Evolutionary conservation across 139 green algal genomes (phyloP), one percentile per base, ranked within the genome.

Genomic region (Marvania coccoides): DNA sequence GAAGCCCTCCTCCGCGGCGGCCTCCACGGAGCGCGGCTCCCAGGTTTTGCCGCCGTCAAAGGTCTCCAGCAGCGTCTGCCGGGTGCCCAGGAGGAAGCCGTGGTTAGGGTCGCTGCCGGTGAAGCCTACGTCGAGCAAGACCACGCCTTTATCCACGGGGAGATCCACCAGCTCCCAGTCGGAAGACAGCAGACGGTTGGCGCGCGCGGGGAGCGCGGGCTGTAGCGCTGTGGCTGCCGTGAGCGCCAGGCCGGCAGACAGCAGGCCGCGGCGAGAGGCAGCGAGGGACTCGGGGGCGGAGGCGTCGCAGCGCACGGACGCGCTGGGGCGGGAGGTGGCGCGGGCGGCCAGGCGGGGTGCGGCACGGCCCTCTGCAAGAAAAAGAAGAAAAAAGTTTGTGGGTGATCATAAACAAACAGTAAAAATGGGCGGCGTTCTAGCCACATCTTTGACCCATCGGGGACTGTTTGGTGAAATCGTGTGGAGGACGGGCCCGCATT

Each of bases 41-140:
- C 95, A 99, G 4, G 90, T 95, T 63, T 90, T 94, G 7, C 95
- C 95, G 37, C 91, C 93, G 62, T 99, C 91, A 47, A 84, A 88
- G 0, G 95, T 99, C 72, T 99, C 94, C 34, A 99, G 82, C 47
- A 99, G 82, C 0, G 94, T 99, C 65, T 99, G 92, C 2, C 91
- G 71, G 24, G 87, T 97, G 40, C 95, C 95, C 61, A 99, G 78
- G 45, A 99, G 74, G 78, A 97, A 99, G 12, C 93, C 93, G 68
- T 96, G 94, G 58, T 94, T 89, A 29, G 90, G 85, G 57, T 98
- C 85, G 14, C 72, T 76, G 5, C 73, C 81, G 6, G 83, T 89
- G 76, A 99, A 99, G 4, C 81, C 91, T 38, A 98, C 88, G 73
- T 99, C 94, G 54, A 98, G 81, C 58, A 99, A 76, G 51, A 99